phyloP scores from a whole-genome alignment of 352 stramenopile species.

The Phytophthora multivora region DNA sequence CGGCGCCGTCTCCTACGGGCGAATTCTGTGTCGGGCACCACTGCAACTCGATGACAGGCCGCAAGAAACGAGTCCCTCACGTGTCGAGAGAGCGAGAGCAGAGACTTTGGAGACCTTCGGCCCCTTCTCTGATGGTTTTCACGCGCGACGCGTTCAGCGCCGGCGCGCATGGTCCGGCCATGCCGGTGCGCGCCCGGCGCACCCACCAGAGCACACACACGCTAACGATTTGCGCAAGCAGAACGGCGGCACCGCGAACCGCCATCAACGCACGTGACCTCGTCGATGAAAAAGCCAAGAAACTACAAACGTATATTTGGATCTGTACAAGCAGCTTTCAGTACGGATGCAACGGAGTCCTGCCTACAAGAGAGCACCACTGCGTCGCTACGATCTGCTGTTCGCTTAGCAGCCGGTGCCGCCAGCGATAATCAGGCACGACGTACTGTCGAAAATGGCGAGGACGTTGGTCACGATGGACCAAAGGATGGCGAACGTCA shows the following conservation, averaged over 20 bases:
- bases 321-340: background rate
- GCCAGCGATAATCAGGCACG: conserved; percentile 22
- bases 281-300: too few species aligned
- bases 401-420: conserved; percentile 16
- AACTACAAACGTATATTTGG: background rate
- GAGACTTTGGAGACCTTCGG: conserved; percentile 10
- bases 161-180: too few species aligned
- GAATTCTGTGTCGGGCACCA: conserved; percentile 19
- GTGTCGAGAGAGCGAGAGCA: background rate
- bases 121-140: conserved; percentile 11
- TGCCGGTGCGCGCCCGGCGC: conserved; percentile 2
- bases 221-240: conserved; percentile 18
- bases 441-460: conserved; percentile 28
- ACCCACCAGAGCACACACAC: conserved; percentile 15
- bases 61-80: conserved; percentile 21
- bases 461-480: conserved; percentile 25
- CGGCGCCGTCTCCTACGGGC: conserved; percentile 11
- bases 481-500: conserved; percentile 21
- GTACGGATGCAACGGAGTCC: conserved; percentile 1
- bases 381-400: conserved; percentile 8
- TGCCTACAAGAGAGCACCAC: conserved; percentile 1
- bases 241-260: background rate
- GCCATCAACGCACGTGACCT: too few species aligned
- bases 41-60: conserved; percentile 23
- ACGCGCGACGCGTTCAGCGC: background rate